phyloP scores from a whole-genome alignment of 257 asterid genomes.

The Buddleja alternifolia region DNA sequence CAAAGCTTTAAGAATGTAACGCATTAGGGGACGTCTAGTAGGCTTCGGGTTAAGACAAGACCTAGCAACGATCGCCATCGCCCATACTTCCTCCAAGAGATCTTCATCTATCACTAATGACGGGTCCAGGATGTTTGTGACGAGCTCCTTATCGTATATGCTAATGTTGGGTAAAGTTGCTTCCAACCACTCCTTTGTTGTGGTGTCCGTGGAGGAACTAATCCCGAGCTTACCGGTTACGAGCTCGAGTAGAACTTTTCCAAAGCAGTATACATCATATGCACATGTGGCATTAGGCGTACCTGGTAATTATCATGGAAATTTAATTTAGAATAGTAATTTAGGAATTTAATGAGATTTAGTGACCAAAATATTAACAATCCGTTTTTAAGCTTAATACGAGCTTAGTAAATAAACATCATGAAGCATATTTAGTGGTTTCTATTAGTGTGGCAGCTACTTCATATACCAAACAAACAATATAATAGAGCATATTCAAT shows the following conservation, averaged over 20 bases:
- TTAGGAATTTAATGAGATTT: too few species aligned
- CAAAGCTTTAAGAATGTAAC: constrained; percentile 82
- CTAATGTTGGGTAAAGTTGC: constrained; percentile 66
- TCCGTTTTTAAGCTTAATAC: too few species aligned
- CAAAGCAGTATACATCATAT: constrained; percentile 88
- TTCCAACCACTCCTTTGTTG: constrained; percentile 74
- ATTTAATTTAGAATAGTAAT: too few species aligned
- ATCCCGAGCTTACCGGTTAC: constrained; percentile 90
- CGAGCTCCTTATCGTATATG: constrained; percentile 79
- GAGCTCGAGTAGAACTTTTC: constrained; percentile 89
- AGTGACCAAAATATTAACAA: too few species aligned
- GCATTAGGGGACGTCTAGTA: constrained; percentile 71
- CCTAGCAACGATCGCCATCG: constrained; percentile 88
- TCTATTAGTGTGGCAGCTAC: too few species aligned
- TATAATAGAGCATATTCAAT: too few species aligned
- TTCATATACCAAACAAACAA: too few species aligned
- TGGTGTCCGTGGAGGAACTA: constrained; percentile 63
- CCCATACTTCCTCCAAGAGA: constrained; percentile 94
- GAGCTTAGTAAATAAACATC: too few species aligned
- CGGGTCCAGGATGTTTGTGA: constrained; percentile 81
- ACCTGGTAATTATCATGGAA: constrained; percentile 47
- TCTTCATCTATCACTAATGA: constrained; percentile 85
- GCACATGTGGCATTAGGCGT: constrained; percentile 64
- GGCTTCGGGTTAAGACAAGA: constrained; percentile 94
- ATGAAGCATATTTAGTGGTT: too few species aligned